Percentiles rank a stretch among this genome's conserved stretches.
phyloP scores from a whole-genome alignment of 768 basidiomycete genomes.

The Leccinum obscurum region DNA sequence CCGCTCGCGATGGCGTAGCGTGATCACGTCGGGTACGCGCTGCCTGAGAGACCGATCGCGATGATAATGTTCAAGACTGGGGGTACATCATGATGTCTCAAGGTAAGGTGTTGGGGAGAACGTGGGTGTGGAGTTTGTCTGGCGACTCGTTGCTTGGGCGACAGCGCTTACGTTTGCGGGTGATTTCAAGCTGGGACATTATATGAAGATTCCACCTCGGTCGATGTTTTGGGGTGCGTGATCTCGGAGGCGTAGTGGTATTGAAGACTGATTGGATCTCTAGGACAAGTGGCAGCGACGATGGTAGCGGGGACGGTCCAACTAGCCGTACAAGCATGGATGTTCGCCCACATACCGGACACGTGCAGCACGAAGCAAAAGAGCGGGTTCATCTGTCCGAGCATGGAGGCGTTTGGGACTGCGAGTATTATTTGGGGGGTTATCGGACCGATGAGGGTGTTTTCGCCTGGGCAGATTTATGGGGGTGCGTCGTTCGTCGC shows the following conservation, averaged over 20 bases:
- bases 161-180: conserved; percentile 60
- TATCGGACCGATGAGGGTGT: conserved; percentile 71
- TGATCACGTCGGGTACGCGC: conserved; percentile 63
- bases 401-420: conserved; percentile 72
- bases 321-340: conserved; percentile 65
- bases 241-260: no score
- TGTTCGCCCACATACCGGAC: conserved; percentile 43
- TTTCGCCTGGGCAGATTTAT: conserved; percentile 65
- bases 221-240: conserved; percentile 58
- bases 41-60: conserved; percentile 67
- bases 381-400: conserved; percentile 69
- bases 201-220: conserved; percentile 67
- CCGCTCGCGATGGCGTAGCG: conserved; percentile 29
- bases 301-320: conserved; percentile 68
- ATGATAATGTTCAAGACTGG: conserved; percentile 83
- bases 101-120: conserved; percentile 15
- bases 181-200: conserved; percentile 80
- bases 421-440: conserved; percentile 83
- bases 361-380: conserved; percentile 31
- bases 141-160: neutral
- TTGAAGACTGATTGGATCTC: no score
- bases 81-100: conserved; percentile 65
- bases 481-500: conserved; percentile 32
- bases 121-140: neutral
- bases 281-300: conserved; percentile 60